Evolutionary conservation across 148 eudicot species (phyloP), one percentile per base, ranked within the genome.

Genomic region (Persicaria tinctoria): DNA sequence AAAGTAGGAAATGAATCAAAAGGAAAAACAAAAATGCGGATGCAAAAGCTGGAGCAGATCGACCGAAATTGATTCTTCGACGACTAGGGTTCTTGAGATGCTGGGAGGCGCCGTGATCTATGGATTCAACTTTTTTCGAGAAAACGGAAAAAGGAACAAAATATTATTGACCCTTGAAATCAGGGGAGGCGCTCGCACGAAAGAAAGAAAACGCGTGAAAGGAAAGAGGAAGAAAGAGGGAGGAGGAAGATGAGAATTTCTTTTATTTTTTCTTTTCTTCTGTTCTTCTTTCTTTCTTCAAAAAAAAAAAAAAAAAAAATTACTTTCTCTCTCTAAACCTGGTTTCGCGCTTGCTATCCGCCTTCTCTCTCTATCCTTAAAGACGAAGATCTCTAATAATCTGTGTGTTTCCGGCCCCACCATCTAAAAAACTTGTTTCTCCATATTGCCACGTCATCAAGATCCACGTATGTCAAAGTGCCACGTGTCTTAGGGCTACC

Each of bases 391-490:
- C 20, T 57, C 63, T 57, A 17, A 57, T 17, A 32, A 32, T 32
- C 41, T 32, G 18, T 54, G 18, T 54, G 18, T 57, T 27, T 57
- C 18, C 8, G 27, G 27, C 45, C 45, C 45, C 46, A 63, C 68
- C 68, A 4, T 12, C 47, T 38, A 66, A 66, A 66, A 66, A 13
- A 12, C 48, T 66, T 4, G 70, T 41, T 27, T 60, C 44, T 23
- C 68, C 68, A 60, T 6, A 60, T 60, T 69, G 44, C 84, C 88
- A 90, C 82, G 86, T 87, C 87, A 84, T 75, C 79, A 81, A 83
- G 85, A 83, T 88, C 89, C 82, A 85, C 89, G 90, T 8, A 84
- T 68, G 38, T 5, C 12, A 47, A 68, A 46, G 0, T 51, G 81
- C 90, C 83, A 83, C 83, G 45, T 56, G 11, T 53, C 70, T 48